Evolutionary conservation across 805 yeast species (phyloP), one percentile per base, ranked within the genome.

Genomic region (Lachancea cidri): DNA sequence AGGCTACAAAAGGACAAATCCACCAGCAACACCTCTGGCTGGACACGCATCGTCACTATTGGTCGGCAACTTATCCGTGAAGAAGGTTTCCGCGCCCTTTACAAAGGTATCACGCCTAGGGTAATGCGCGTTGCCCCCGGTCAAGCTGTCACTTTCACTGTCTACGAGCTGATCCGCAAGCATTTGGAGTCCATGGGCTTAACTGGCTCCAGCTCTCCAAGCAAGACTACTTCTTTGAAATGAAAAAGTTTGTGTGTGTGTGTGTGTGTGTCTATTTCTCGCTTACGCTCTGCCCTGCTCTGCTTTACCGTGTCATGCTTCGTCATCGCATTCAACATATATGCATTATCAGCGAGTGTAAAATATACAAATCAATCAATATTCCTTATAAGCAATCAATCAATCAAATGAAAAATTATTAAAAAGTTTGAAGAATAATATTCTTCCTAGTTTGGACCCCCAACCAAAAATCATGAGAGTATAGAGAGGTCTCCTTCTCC

Each of bases 111-210:
- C 61, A 88, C 97, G 17, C 98, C 98, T 54, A 83, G 98, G 71
- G 91, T 91, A 54, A 89, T 91, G 95, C 83, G 98, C 70, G 98
- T 91, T 39, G 98, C 98, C 9, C 97, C 98, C 17, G 98, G 98
- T 47, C 98, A 91, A 70, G 97, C 98, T 42, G 98, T 91, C 43
- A 93, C 97, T 14, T 91, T 91, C 70, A 93, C 98, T 5, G 96
- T 93, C 33, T 91, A 91, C 66, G 98, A 91, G 70, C 83, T 73
- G 60, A 84, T 87, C 62, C 83, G 88, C 65, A 77, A 73, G 17
- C 69, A 72, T 37, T 73, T 89, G 62, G 83, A 74, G 46, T 57
- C 35, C 18, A 6, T 29, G 7, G 32, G 32, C 8, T 6, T 29
- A 6, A 6, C 5, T n/a, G n/a, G n/a, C 7, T n/a, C 32, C 7